Conservation (phyloP, 169 alveolate genomes). For the Babesia microti region DNA sequence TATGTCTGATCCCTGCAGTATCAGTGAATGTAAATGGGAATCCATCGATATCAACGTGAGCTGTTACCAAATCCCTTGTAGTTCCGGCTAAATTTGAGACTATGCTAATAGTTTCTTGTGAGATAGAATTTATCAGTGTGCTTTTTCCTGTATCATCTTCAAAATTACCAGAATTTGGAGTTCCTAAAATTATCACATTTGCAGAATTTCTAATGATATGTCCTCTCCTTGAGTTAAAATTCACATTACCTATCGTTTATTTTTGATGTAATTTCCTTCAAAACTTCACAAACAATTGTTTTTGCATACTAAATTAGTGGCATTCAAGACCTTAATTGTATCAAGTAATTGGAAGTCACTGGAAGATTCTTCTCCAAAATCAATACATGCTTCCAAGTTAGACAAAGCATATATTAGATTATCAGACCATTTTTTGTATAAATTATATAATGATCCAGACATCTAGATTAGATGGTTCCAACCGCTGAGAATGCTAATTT, state of each 20-base stretch:
- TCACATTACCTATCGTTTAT: slow-evolving; percentile 24
- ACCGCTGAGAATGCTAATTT: neutral
- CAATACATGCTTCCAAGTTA: slow-evolving; percentile 30
- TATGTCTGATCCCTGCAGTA: slow-evolving; percentile 56
- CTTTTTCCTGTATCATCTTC: slow-evolving; percentile 36
- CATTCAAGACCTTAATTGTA: neutral
- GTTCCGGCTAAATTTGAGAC: slow-evolving; percentile 56
- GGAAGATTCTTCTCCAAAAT: slow-evolving; percentile 36
- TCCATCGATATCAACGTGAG: slow-evolving; percentile 20
- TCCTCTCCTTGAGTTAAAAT: too few relatives aligned
- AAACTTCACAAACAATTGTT: neutral
- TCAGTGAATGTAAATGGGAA: slow-evolving; percentile 37
- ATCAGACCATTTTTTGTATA: slow-evolving; percentile 26
- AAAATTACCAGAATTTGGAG: slow-evolving; percentile 38
- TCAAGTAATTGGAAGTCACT: slow-evolving; percentile 14
- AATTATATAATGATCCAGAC: slow-evolving; percentile 6
- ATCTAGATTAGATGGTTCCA: neutral
- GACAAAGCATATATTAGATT: slow-evolving; percentile 13
- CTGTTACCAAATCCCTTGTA: slow-evolving; percentile 51
- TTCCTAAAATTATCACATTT: slow-evolving; percentile 41
- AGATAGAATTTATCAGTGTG: slow-evolving; percentile 45
- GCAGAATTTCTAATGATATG: slow-evolving; percentile 16
- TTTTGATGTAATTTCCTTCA: slow-evolving; percentile 13
- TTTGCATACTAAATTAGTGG: neutral
- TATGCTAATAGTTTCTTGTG: slow-evolving; percentile 39